Base-by-base conservation (phyloP, 2,329 filamentous ascomycete genomes). In the Exophiala sp. region DNA sequence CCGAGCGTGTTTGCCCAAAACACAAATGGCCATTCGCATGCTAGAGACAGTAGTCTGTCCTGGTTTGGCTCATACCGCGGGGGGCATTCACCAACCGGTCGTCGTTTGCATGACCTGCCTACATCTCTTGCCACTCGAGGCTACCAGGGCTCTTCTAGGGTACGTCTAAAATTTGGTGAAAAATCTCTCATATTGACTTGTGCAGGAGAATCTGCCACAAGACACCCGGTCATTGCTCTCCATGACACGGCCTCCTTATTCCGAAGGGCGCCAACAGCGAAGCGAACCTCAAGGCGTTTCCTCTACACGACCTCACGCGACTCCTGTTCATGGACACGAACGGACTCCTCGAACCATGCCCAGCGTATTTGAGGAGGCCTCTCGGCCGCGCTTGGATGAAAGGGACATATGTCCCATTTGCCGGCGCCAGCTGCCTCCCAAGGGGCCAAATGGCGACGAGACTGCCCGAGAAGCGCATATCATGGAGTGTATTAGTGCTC, bases 401-500 rank as follows among this genome's bases (percentile, higher is more conserved):
- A 63, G 64, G 37, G 72, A 74, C 53, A 61, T 72, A 24, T 75
- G 73, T 57, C 73, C 73, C 3, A 66, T 75, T 16, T 75, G 73
- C 49, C 66, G 69, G 41, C 61, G 55, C 4, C 56, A 53, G 16
- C 66, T 75, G 23, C 71, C 70, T 3, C 62, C 67, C 9, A 58
- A 69, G 16, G 67, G 63, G 7, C 53, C 60, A 2, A 62, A 68
- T 43, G 66, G 69, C 18, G 66, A 64, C 14, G 67, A 72, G 50
- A 65, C 65, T 30, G 62, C 61, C 2, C 70, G 71, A 3, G 72
- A 75, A 60, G 64, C 63, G 2, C 73, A 75, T 52, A 67, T 73
- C 13, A 66, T 70, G 4, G 62, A 62, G 4, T 75, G 73, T 54
- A 74, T 60, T 35, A 30, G 43, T 34, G 37, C 55, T 13, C 46